A percentile compares a stretch with the other conserved stretches of the same genome.
phyloP scores from a whole-genome alignment of 306 rosid species.

The Heteromeles arbutifolia region DNA sequence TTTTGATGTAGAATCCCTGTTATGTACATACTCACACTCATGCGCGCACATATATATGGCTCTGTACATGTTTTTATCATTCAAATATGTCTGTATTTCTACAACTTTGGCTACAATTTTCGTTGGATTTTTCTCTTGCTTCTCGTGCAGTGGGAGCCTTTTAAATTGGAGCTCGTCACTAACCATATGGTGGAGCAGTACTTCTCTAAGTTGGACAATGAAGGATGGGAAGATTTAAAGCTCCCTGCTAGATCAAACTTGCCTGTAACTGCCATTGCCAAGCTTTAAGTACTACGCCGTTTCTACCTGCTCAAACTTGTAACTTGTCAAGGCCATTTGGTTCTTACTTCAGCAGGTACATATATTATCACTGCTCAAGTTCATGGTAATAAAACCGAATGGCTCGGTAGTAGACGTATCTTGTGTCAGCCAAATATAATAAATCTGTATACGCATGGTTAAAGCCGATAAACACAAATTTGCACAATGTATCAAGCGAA shows the following conservation, averaged over 20 bases:
- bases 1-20: not conserved
- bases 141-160: constrained; percentile 27
- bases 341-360: not conserved
- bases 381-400: not conserved
- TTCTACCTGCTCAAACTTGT: not conserved
- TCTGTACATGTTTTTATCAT: not conserved
- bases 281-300: constrained; percentile 36
- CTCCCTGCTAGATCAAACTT: constrained; percentile 70
- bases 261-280: constrained; percentile 61
- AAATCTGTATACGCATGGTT: not conserved
- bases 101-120: not conserved
- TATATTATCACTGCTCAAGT: not conserved
- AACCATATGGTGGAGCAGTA: constrained; percentile 22
- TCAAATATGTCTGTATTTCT: not conserved
- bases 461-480: not conserved
- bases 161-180: constrained; percentile 22
- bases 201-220: constrained; percentile 38
- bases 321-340: not conserved
- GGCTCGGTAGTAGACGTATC: not conserved
- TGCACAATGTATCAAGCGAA: not conserved
- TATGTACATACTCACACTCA: not conserved
- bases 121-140: constrained; percentile 2
- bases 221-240: constrained; percentile 70
- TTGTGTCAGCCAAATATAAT: not conserved
- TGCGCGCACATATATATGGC: not conserved